Evolutionary conservation across 306 rosid species (phyloP), one percentile per base, ranked within the genome.

Genomic region (Crataegus laevigata): DNA sequence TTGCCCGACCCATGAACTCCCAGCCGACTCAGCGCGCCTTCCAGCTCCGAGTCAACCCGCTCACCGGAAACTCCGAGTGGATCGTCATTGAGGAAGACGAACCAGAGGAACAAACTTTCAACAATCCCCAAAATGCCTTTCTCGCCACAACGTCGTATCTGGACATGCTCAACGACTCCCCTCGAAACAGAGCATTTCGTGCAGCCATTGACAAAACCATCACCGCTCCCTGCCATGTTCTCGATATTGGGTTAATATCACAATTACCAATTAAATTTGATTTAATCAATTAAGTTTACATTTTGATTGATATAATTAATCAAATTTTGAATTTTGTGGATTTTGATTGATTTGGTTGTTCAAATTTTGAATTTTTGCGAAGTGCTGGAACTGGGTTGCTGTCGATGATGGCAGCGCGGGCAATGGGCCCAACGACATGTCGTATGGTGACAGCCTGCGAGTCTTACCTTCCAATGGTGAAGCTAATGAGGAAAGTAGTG

Each of bases 391-490:
- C 97, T 74, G 97, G 98, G 40, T 83, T 94, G 87, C 85, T 94
- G 25, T 91, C 98, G 15, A 90, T 94, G 97, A 94, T 94, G 97
- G 94, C 98, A 62, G 88, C 96, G 2, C 82, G 90, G 76, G 97
- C 96, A 80, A 85, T 91, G 98, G 86, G 79, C 67, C 59, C 85
- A 30, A 66, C 78, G 66, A 30, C 51, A 62, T 32, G 76, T 68
- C 43, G 65, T 76, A 71, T 24, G 74, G 88, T 94, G 13, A 91
- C 94, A 11, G 96, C 97, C 19, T 94, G 98, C 63, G 98, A 94
- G 79, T 94, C 97, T 63, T 94, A 94, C 83, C 97, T 94, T 84
- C 98, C 98, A 6, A 94, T 94, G 98, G 90, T 90, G 76, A 94
- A 91, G 88, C 68, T 94, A 82, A 91, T 94, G 98, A 85, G 74